Evolutionary conservation across 257 asterid genomes (phyloP).

Genomic region (Solanum chilense): DNA sequence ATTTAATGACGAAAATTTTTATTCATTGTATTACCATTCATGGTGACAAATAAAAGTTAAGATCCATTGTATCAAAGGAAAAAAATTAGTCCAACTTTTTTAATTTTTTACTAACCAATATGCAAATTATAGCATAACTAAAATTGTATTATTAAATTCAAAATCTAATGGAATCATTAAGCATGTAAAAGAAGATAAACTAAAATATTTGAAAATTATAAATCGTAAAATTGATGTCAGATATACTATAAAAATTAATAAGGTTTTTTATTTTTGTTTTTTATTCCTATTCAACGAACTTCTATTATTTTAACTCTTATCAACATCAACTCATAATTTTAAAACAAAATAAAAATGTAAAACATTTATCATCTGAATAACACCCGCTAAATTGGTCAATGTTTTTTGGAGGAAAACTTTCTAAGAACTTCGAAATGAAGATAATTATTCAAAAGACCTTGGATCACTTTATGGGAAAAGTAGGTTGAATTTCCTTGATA

Average conservation of each 20-base stretch:
- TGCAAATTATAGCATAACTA: background rate
- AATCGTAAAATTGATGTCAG: background rate
- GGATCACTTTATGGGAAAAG: background rate
- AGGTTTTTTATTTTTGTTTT: too few relatives aligned
- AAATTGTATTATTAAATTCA: background rate
- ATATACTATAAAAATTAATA: background rate
- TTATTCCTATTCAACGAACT: background rate
- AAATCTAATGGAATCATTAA: background rate
- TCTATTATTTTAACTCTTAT: too few relatives aligned
- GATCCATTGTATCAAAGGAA: background rate
- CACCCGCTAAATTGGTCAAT: too few relatives aligned
- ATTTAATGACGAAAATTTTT: background rate
- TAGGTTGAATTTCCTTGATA: background rate
- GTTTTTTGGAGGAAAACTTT: too few relatives aligned
- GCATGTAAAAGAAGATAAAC: too few relatives aligned
- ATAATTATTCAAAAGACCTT: background rate
- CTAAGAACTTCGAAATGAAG: background rate
- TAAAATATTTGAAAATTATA: background rate
- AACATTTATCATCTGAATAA: background rate
- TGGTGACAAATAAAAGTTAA: background rate
- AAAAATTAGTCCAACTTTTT: background rate
- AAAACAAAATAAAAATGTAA: accelerated
- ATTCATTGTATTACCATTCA: background rate
- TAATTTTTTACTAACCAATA: background rate
- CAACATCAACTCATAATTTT: too few relatives aligned